These are phyloP conservation scores for Beauveria varroae DNA, from an alignment of 2,329 filamentous ascomycete genomes.

Conservation along the genomic window DNA sequence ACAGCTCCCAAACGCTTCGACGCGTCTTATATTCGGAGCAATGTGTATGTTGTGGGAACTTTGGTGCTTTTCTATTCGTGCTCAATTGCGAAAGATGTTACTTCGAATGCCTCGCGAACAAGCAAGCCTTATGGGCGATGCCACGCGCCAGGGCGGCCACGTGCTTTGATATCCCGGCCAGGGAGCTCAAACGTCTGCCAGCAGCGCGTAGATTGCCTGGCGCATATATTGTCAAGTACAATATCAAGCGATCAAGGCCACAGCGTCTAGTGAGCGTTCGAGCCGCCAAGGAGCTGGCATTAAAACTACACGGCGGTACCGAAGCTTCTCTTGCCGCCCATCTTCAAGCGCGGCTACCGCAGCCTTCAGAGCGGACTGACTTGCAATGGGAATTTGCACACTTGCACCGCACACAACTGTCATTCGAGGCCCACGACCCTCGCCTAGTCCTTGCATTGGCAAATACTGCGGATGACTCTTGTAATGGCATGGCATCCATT, in stretches of 20 bases:
- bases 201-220: constrained; percentile 20
- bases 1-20: constrained; percentile 18
- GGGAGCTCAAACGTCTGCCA: constrained; percentile 14
- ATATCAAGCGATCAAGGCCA: constrained; percentile 12
- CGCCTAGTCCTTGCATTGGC: too few relatives aligned
- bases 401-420: not conserved
- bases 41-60: constrained; percentile 23
- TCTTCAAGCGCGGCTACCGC: not conserved
- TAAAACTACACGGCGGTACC: constrained; percentile 20
- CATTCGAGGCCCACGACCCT: not conserved
- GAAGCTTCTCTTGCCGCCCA: not conserved
- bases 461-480: not conserved
- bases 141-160: constrained; percentile 15
- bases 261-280: constrained; percentile 22
- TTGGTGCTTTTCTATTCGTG: constrained; percentile 24
- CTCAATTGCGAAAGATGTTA: constrained; percentile 26
- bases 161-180: constrained; percentile 19
- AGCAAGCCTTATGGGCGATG: constrained; percentile 20
- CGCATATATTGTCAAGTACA: constrained; percentile 15
- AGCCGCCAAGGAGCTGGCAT: constrained; percentile 21
- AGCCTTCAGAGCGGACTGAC: too few relatives aligned
- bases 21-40: constrained; percentile 16
- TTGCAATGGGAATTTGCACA: not conserved
- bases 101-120: constrained; percentile 20
- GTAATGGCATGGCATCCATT: not conserved